phyloP scores from a whole-genome alignment of 108 stramenopile species.

The Stephanodiscus minutulus region DNA sequence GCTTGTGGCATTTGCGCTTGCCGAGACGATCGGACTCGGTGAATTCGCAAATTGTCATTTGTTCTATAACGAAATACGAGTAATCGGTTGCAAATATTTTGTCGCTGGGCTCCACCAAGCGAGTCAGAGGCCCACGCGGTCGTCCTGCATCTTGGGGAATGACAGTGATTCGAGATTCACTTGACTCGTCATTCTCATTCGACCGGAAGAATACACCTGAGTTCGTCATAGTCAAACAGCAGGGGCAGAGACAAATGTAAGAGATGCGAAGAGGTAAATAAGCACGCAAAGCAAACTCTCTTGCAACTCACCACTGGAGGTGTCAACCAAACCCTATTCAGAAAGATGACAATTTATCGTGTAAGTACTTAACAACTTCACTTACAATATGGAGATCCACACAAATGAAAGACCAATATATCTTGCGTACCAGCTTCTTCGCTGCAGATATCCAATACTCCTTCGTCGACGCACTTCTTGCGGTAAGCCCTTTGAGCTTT shows the following conservation, averaged over 20 bases:
- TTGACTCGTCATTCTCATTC: slow-evolving; percentile 2
- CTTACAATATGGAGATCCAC: no score
- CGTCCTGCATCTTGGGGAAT: slow-evolving; percentile 6
- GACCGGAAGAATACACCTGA: slow-evolving; percentile 36
- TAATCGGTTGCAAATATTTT: slow-evolving; percentile 45
- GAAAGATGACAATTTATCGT: background rate
- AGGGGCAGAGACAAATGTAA: background rate
- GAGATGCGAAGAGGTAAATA: background rate
- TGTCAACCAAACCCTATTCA: slow-evolving; percentile 38
- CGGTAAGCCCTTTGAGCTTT: slow-evolving; percentile 41
- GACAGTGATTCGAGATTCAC: background rate
- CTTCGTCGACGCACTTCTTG: slow-evolving; percentile 48
- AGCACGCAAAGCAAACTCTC: background rate
- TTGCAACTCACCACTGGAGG: slow-evolving; percentile 28
- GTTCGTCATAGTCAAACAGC: background rate
- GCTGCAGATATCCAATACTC: slow-evolving; percentile 49
- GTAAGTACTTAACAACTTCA: no score
- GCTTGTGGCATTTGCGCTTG: slow-evolving; percentile 43
- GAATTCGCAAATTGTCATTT: slow-evolving; percentile 48
- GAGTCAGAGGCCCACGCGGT: slow-evolving; percentile 1
- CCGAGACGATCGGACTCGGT: slow-evolving; percentile 51
- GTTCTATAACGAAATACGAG: slow-evolving; percentile 47
- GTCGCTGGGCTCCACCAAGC: slow-evolving; percentile 41
- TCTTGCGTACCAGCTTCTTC: slow-evolving; percentile 28
- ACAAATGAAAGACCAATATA: background rate